Conservation (phyloP, 2,329 filamentous ascomycete species). For the Ploettnerulaceae sp. region DNA sequence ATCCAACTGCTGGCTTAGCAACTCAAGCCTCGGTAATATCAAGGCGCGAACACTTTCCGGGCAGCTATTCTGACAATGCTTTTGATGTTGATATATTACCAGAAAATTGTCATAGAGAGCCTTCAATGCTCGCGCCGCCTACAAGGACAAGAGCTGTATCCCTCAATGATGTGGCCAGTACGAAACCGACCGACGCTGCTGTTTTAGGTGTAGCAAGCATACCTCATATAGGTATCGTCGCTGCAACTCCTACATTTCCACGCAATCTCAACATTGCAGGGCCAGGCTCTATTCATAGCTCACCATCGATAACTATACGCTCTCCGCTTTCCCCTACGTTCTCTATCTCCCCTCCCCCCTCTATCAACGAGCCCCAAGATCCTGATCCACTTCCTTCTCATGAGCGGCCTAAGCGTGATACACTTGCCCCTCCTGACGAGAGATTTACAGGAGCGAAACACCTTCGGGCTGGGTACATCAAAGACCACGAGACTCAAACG, state of each 20-base stretch:
- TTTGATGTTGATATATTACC: conserved; percentile 39
- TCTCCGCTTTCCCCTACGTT: conserved; percentile 37
- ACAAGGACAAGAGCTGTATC: conserved; percentile 30
- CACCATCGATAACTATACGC: conserved; percentile 27
- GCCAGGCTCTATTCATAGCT: conserved; percentile 18
- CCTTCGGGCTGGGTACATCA: conserved; percentile 30
- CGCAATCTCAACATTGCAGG: conserved; percentile 24
- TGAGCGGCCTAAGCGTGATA: conserved; percentile 32
- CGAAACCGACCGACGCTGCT: conserved; percentile 20
- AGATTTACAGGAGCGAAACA: conserved; percentile 34
- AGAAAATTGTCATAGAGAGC: conserved; percentile 23
- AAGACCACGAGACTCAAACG: conserved; percentile 31
- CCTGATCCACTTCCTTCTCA: conserved; percentile 32
- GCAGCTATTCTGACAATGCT: conserved; percentile 34
- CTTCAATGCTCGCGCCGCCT: conserved; percentile 14
- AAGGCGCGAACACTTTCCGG: conserved; percentile 33
- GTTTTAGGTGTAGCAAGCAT: conserved; percentile 28
- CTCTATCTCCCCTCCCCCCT: conserved; percentile 29
- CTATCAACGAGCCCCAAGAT: conserved; percentile 28
- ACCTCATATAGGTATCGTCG: conserved; percentile 32
- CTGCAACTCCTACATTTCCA: conserved; percentile 39
- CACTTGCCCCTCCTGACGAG: conserved; percentile 41
- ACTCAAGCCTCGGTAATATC: conserved; percentile 32
- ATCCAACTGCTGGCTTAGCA: conserved; percentile 31
- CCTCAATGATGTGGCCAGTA: conserved; percentile 27